Evolutionary conservation across 768 basidiomycete genomes (phyloP).

Genomic region (Russula sp.): DNA sequence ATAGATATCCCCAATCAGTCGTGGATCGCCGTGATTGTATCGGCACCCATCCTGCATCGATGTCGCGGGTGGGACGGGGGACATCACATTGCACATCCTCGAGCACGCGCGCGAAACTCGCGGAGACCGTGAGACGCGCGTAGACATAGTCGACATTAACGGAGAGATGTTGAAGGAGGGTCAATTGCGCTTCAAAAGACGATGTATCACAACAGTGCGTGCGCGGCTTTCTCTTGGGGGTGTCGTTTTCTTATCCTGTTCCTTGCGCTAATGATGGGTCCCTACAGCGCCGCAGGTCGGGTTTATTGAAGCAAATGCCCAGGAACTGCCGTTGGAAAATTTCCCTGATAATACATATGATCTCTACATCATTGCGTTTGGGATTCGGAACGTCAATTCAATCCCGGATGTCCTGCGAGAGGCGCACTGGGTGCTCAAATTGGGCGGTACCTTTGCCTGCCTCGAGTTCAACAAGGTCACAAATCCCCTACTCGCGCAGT

Average conservation of each 20-base stretch:
- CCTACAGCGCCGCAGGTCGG: slow-evolving; percentile 81
- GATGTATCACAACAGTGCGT: slow-evolving; percentile 95
- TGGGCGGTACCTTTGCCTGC: slow-evolving; percentile 92
- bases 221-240: not conserved
- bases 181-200: slow-evolving; percentile 89
- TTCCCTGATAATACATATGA: slow-evolving; percentile 87
- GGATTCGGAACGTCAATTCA: slow-evolving; percentile 95
- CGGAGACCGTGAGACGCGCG: slow-evolving; percentile 83
- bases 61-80: slow-evolving; percentile 96
- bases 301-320: slow-evolving; percentile 93
- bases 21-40: too few species aligned
- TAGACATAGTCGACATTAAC: slow-evolving; percentile 93
- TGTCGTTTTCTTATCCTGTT: not conserved
- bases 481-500: slow-evolving; percentile 85
- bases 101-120: slow-evolving; percentile 88
- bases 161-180: slow-evolving; percentile 94
- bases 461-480: slow-evolving; percentile 93
- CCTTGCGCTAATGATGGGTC: slow-evolving; percentile 17
- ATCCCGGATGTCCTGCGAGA: slow-evolving; percentile 83
- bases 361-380: slow-evolving; percentile 97
- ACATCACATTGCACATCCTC: slow-evolving; percentile 91
- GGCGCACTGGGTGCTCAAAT: slow-evolving; percentile 91
- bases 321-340: slow-evolving; percentile 59
- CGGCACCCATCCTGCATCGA: slow-evolving; percentile 88
- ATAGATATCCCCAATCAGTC: too few species aligned